A percentile compares a stretch with the other conserved stretches of the same genome.
Conservation (phyloP, 257 asterid species). For the Salvia splendens region DNA sequence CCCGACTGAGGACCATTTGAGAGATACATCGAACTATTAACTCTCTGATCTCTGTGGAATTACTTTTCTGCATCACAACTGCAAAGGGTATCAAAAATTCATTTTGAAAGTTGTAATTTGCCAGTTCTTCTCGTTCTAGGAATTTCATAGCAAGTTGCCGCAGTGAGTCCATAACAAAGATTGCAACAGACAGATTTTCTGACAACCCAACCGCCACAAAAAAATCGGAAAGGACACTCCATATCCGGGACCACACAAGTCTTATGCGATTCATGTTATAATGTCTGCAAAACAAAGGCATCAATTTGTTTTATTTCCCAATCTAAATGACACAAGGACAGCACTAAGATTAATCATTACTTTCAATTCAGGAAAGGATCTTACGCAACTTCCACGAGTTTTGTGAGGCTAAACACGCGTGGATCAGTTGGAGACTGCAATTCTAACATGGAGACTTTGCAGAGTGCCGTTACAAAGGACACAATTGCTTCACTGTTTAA, state of each 20-base stretch:
- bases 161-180: constrained; percentile 96
- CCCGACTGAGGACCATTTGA: constrained; percentile 98
- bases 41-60: constrained; percentile 91
- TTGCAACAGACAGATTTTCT: constrained; percentile 95
- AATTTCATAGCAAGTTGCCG: constrained; percentile 99
- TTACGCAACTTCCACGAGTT: constrained; percentile 99
- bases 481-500: constrained; percentile 97
- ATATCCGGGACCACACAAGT: constrained; percentile 96
- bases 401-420: constrained; percentile 96
- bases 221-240: constrained; percentile 95
- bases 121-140: constrained; percentile 96
- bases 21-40: constrained; percentile 95
- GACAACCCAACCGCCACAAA: constrained; percentile 96
- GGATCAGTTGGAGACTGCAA: constrained; percentile 99
- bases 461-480: constrained; percentile 85
- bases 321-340: constrained; percentile 19
- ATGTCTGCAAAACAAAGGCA: constrained; percentile 70
- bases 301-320: constrained; percentile 31
- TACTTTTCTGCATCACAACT: constrained; percentile 91
- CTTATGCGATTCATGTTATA: constrained; percentile 98
- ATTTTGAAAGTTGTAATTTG: constrained; percentile 96
- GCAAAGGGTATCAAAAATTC: constrained; percentile 95
- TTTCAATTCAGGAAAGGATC: constrained; percentile 57
- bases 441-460: constrained; percentile 96
- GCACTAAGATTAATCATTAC: constrained; percentile 19